Evolutionary conservation across 805 yeast genomes (phyloP).

Genomic region (Lipomyces sp.): DNA sequence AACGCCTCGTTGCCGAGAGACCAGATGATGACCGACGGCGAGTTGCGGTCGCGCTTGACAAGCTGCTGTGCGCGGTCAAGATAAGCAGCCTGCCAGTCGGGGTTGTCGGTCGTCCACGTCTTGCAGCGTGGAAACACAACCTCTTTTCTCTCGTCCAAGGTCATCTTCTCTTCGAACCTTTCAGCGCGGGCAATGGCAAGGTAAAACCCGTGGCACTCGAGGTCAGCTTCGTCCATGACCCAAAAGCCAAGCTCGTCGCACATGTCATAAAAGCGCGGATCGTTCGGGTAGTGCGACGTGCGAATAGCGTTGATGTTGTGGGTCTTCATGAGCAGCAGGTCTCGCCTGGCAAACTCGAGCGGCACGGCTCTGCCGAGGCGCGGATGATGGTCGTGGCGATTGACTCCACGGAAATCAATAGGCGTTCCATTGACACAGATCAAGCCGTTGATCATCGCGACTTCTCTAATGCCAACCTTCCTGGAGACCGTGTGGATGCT

Average conservation of each 20-base stretch:
- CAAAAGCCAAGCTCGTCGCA: conserved; percentile 40
- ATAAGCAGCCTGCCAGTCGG: conserved; percentile 39
- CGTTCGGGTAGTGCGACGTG: conserved; percentile 42
- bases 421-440: conserved; percentile 37
- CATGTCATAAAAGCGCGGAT: conserved; percentile 37
- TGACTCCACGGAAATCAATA: conserved; percentile 38
- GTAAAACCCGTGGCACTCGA: conserved; percentile 42
- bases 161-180: conserved; percentile 4
- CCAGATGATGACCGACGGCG: conserved; percentile 41
- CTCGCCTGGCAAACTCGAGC: conserved; percentile 37
- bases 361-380: conserved; percentile 40
- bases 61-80: conserved; percentile 39
- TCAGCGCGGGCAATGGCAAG: conserved; percentile 11
- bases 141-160: conserved; percentile 20
- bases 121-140: conserved; percentile 26
- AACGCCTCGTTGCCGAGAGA: conserved; percentile 44
- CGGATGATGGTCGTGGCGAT: conserved; percentile 42
- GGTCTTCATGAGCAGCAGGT: conserved; percentile 39
- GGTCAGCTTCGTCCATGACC: conserved; percentile 42
- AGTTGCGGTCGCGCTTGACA: conserved; percentile 39
- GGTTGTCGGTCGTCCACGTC: conserved; percentile 37
- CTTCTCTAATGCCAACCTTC: conserved; percentile 37
- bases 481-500: conserved; percentile 28
- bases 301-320: conserved; percentile 41
- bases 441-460: conserved; percentile 34